Base-by-base conservation (phyloP, 192 early-diverging fungal genomes). In the Podila horticola region DNA sequence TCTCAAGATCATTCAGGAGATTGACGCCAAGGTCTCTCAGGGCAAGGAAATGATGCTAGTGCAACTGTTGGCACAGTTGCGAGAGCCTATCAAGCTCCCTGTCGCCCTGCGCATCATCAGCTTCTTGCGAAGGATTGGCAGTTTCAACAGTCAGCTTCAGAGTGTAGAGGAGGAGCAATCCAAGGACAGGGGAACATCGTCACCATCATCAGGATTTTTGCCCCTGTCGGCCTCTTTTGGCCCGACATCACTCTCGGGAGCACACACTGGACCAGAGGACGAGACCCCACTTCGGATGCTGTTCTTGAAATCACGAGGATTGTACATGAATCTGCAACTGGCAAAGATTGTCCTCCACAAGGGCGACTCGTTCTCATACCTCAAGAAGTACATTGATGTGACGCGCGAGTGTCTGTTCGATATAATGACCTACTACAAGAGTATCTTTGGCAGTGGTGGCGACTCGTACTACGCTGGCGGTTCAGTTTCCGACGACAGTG, bases 331-430 rank as follows among this genome's bases (percentile, higher is more conserved):
- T 17, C 74, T 71, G 41, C 86, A 87, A 13, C 33, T 95, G 1
- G 71, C 83, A 5, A 84, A 88, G 33, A 67, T 92, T 29, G 81
- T 86, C 15, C 86, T 86, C 59, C 75, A 87, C 67, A 87, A 73
- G 50, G 74, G 73, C 9, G 84, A 86, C 48, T 84, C 90, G 5
- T 89, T 87, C 33, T 90, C 92, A 10, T 92, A 90, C 64, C 58
- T 96, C 29, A 94, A 92, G 61, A 86, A 89, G 66, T 95, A 92
- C 66, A 88, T 95, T 36, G 95, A 95, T 74, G 83, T 93, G 4
- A 87, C 89, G n/a, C 88, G 94, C 52, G 94, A 95, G 69, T 86
- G 91, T 65, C 86, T 95, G 57, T 92, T 95, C 76, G 94, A 96
- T 66, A 93, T 94, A 51, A 85, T 94, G 59, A 93, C 90, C 15